Evolutionary conservation across 805 yeast species (phyloP), one percentile per base, ranked within the genome.

Genomic region (Metschnikowia borealis): DNA sequence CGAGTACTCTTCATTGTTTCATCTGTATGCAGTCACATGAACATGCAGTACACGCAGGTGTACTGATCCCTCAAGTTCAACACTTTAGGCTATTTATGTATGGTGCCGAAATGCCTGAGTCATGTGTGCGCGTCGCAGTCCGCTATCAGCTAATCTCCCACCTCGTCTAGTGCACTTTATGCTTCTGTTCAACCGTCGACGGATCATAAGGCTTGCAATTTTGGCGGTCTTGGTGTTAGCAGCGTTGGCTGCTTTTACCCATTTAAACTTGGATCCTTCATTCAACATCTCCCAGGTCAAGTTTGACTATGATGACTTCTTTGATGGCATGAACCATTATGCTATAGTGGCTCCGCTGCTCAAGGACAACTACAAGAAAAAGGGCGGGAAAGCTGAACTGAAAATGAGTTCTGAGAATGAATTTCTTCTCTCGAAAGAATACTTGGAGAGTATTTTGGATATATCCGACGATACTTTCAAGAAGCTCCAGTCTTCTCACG

Each of bases 401-500:
- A 62, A 66, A 47, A 76, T 76, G 53, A 65, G 73, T 3, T 56
- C 64, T 14, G 75, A 73, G 51, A 62, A 60, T 3, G 73, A 68
- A 44, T 73, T 77, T 53, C 56, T 74, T 10, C 79, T 78, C 59
- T 68, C 75, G 34, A 73, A 74, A 53, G 71, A 70, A 17, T 80
- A 80, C 55, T 65, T 79, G 15, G 70, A 70, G 45, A 66, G 65
- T 51, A 62, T 80, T 8, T 62, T 81, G 39, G 72, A 71, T 34
- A 59, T 81, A 14, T 64, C 75, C 11, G 69, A 68, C 3, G 53
- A 53, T 2, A 62, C 75, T 1, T 53, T 67, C 21, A 56, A 59
- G 1, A 65, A 63, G 41, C 60, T 79, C 55, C 72, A 69, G 51
- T 52, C 58, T 15, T 64, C 73, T 1, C 83, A 79, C 58, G 46